phyloP scores from a whole-genome alignment of 768 basidiomycete species.

The Kwoniella newhampshirensis region DNA sequence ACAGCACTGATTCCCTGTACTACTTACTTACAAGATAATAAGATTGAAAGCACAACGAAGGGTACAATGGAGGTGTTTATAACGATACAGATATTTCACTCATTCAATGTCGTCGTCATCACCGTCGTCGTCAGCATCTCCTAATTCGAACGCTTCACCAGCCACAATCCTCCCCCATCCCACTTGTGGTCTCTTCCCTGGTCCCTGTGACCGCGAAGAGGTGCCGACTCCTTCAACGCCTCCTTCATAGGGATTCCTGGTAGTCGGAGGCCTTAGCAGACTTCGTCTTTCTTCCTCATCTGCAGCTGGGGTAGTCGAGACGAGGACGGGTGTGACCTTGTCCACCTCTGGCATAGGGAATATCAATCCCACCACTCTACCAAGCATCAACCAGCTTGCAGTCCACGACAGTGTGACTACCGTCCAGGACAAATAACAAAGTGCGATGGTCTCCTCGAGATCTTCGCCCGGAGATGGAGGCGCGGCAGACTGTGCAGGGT shows the following conservation, averaged over 20 bases:
- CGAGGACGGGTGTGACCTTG: neutral
- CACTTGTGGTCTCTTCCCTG: slow-evolving; percentile 25
- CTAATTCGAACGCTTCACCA: slow-evolving; percentile 46
- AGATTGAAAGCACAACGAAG: too few relatives aligned
- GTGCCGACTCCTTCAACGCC: neutral
- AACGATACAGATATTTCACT: too few relatives aligned
- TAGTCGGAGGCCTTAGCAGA: neutral
- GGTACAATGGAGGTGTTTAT: too few relatives aligned
- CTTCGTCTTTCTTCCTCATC: slow-evolving; percentile 10
- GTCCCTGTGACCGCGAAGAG: neutral
- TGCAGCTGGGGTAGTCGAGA: neutral
- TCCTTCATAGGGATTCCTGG: neutral
- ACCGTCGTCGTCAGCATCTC: slow-evolving; percentile 32
- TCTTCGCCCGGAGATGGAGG: slow-evolving; percentile 17
- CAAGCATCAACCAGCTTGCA: slow-evolving; percentile 33
- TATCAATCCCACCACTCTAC: slow-evolving; percentile 33
- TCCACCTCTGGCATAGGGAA: slow-evolving; percentile 36
- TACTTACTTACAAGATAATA: too few relatives aligned
- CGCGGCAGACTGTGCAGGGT: slow-evolving; percentile 26
- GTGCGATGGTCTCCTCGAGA: slow-evolving; percentile 4
- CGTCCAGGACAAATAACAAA: slow-evolving; percentile 28
- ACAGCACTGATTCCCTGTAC: too few relatives aligned
- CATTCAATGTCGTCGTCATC: slow-evolving; percentile 16
- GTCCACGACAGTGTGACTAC: slow-evolving; percentile 35
- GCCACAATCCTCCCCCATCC: slow-evolving; percentile 42